These are phyloP conservation scores for Alternaria dauci DNA, from an alignment of 2,329 filamentous ascomycete species.

Conservation along the genomic window DNA sequence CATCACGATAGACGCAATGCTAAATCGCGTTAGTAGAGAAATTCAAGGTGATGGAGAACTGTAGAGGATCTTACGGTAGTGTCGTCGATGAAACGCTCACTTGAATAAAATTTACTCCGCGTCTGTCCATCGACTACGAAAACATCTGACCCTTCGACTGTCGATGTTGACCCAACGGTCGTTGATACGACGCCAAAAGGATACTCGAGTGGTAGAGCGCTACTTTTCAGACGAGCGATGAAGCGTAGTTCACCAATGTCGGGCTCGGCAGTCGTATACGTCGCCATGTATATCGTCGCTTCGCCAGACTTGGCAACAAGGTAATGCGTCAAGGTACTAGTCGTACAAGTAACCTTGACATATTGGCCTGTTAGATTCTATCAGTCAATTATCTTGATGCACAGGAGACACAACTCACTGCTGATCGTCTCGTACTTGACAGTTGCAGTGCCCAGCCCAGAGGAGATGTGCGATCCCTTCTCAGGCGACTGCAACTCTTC, in stretches of 20 bases:
- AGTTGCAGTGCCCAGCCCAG: conserved; percentile 66
- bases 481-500: conserved; percentile 65
- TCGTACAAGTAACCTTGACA: conserved; percentile 69
- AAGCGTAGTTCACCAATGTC: conserved; percentile 65
- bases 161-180: conserved; percentile 59
- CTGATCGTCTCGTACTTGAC: conserved; percentile 56
- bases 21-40: conserved; percentile 49
- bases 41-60: conserved; percentile 36
- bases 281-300: conserved; percentile 63
- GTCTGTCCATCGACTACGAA: conserved; percentile 69
- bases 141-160: conserved; percentile 63
- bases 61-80: not conserved
- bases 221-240: conserved; percentile 67
- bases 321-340: conserved; percentile 70
- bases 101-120: conserved; percentile 69
- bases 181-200: conserved; percentile 60
- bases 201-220: conserved; percentile 46
- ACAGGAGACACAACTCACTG: conserved; percentile 28
- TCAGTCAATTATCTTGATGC: not conserved
- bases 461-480: conserved; percentile 65
- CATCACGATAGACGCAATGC: conserved; percentile 67
- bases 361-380: conserved; percentile 49
- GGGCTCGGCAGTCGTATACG: conserved; percentile 63
- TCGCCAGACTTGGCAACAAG: conserved; percentile 69
- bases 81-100: not conserved